Evolutionary conservation across 2,329 filamentous ascomycete genomes (phyloP).

Genomic region (Phialophora expanda): DNA sequence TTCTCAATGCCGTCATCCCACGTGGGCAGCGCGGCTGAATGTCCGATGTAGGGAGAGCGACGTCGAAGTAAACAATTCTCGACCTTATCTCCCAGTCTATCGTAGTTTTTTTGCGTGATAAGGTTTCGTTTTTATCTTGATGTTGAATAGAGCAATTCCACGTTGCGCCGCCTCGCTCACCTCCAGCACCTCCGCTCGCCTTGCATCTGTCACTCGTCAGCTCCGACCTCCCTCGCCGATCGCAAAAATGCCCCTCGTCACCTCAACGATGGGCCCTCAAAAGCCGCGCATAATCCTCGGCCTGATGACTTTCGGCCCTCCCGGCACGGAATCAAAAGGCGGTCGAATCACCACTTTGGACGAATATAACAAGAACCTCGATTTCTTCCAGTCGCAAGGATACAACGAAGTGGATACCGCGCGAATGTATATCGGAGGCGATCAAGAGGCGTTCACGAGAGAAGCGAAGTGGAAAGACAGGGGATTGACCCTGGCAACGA

Average conservation of each 20-base stretch:
- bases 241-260: slow-evolving; percentile 34
- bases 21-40: too few relatives aligned
- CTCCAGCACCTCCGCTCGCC: slow-evolving; percentile 12
- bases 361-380: slow-evolving; percentile 27
- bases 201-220: slow-evolving; percentile 12
- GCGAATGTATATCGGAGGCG: slow-evolving; percentile 70
- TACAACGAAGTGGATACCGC: slow-evolving; percentile 89
- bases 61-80: background rate
- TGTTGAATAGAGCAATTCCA: background rate
- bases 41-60: background rate
- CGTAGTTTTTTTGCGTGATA: background rate
- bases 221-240: slow-evolving; percentile 10
- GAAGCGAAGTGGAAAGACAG: slow-evolving; percentile 78
- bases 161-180: background rate
- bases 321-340: slow-evolving; percentile 59
- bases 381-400: slow-evolving; percentile 63
- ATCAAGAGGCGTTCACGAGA: slow-evolving; percentile 79
- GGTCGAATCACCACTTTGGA: slow-evolving; percentile 72
- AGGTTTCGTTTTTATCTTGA: background rate
- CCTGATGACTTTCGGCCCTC: slow-evolving; percentile 80
- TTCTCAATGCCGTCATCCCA: background rate
- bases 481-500: slow-evolving; percentile 78
- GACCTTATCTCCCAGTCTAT: background rate
- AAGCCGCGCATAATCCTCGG: slow-evolving; percentile 79
- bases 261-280: slow-evolving; percentile 20